Evolutionary conservation across 306 rosid genomes (phyloP).

Genomic region (Trifolium pratense): DNA sequence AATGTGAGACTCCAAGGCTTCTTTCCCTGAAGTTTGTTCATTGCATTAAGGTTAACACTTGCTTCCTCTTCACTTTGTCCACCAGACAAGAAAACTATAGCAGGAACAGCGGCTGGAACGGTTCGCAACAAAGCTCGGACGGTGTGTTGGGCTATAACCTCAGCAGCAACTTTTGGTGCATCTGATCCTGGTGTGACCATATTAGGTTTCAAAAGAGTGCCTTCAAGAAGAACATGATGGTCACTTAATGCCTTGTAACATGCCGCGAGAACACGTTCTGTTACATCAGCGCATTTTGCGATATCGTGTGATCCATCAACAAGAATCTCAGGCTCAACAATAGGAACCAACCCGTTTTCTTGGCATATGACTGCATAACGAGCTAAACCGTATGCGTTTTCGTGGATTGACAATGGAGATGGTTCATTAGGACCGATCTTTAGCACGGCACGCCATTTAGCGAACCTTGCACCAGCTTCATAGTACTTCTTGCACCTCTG

Average conservation of each 20-base stretch:
- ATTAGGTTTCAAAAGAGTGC: conserved; percentile 87
- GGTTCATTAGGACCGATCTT: conserved; percentile 82
- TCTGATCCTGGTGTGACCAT: conserved; percentile 93
- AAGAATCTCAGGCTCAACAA: conserved; percentile 89
- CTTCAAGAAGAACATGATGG: conserved; percentile 80
- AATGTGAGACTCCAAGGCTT: conserved; percentile 86
- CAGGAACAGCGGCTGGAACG: conserved; percentile 77
- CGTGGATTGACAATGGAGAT: conserved; percentile 62
- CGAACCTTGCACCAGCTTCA: conserved; percentile 81
- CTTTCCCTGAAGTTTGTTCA: conserved; percentile 77
- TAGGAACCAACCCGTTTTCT: conserved; percentile 82
- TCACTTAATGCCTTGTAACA: conserved; percentile 80
- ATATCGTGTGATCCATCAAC: conserved; percentile 81
- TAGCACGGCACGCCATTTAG: conserved; percentile 86
- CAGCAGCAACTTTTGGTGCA: conserved; percentile 56
- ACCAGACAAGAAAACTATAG: conserved; percentile 79
- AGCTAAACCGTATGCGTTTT: conserved; percentile 79
- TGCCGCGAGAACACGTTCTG: conserved; percentile 80
- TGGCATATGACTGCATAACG: conserved; percentile 81
- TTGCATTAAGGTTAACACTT: conserved; percentile 72
- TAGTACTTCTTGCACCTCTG: conserved; percentile 80
- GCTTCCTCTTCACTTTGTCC: conserved; percentile 98
- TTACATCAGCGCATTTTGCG: conserved; percentile 71
- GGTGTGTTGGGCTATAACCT: conserved; percentile 74
- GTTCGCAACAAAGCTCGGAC: conserved; percentile 73